A percentile compares a stretch with the other conserved stretches of the same genome.
Evolutionary conservation across 1,284 basidiomycete genomes (phyloP).

Genomic region (Rhizopogon hawkerae): DNA sequence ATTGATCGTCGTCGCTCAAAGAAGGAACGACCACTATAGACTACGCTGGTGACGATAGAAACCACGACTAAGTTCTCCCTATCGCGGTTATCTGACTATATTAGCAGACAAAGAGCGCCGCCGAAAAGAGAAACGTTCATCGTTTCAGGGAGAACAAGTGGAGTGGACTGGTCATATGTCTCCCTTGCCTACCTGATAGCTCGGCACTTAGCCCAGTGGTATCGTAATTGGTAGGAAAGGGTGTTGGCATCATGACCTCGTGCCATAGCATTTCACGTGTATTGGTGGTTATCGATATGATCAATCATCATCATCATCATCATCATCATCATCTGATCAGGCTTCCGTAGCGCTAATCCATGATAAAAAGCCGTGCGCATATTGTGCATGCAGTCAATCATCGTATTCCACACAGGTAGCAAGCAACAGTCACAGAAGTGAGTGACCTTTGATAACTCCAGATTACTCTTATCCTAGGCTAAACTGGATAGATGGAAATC

Average conservation of each 20-base stretch:
- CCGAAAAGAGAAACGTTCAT: neutral
- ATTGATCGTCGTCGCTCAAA: neutral
- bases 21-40: neutral
- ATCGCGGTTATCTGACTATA: neutral
- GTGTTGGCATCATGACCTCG: neutral
- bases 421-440: neutral
- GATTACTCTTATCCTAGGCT: too few relatives aligned
- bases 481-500: slow-evolving; percentile 7
- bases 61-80: neutral
- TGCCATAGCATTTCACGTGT: neutral
- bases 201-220: neutral
- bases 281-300: neutral
- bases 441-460: too few relatives aligned
- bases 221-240: neutral
- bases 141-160: neutral
- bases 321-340: neutral
- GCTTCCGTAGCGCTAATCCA: too few relatives aligned
- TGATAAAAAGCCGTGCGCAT: neutral
- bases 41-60: neutral
- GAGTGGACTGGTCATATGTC: neutral
- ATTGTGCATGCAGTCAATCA: too few relatives aligned
- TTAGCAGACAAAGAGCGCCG: neutral
- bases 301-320: neutral
- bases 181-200: neutral
- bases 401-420: neutral